phyloP scores from a whole-genome alignment of 1,284 basidiomycete genomes.

The Tetrapyrgos nigripes region DNA sequence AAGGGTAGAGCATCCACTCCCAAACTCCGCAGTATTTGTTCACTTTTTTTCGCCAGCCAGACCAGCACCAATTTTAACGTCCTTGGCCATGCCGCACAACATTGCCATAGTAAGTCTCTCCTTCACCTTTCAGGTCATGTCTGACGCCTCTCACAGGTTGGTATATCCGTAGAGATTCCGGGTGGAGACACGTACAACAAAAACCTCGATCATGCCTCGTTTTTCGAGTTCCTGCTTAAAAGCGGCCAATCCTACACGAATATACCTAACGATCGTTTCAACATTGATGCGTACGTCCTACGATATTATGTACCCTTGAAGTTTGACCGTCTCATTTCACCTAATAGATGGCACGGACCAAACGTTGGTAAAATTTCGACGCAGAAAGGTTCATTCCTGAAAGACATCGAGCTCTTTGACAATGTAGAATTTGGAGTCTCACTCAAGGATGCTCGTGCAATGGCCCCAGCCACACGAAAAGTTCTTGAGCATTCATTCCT shows the following conservation, averaged over 20 bases:
- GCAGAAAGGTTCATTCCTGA: constrained; percentile 44
- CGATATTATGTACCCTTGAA: too few relatives aligned
- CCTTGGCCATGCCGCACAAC: too few relatives aligned
- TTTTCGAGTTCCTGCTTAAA: constrained; percentile 43
- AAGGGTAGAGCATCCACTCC: too few relatives aligned
- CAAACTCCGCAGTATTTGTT: too few relatives aligned
- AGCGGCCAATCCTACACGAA: constrained; percentile 40
- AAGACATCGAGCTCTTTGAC: constrained; percentile 43
- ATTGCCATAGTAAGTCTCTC: not conserved
- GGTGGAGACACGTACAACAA: constrained; percentile 29
- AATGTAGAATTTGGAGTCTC: constrained; percentile 47
- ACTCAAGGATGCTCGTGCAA: constrained; percentile 40
- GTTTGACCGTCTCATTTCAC: not conserved
- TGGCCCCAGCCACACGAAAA: constrained; percentile 42
- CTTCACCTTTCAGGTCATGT: not conserved
- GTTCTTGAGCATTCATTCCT: constrained; percentile 46
- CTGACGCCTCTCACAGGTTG: constrained; percentile 32
- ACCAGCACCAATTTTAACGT: too few relatives aligned
- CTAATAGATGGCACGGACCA: constrained; percentile 30
- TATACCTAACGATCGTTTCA: constrained; percentile 40
- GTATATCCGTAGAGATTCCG: constrained; percentile 45
- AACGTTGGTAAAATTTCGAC: constrained; percentile 32
- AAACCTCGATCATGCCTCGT: constrained; percentile 43
- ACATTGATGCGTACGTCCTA: constrained; percentile 35
- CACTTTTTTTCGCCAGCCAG: too few relatives aligned